Percentiles rank a stretch among this genome's conserved stretches.
Conservation (phyloP, 2,329 filamentous ascomycete genomes). For the Stagonosporopsis cucurbitacearum region DNA sequence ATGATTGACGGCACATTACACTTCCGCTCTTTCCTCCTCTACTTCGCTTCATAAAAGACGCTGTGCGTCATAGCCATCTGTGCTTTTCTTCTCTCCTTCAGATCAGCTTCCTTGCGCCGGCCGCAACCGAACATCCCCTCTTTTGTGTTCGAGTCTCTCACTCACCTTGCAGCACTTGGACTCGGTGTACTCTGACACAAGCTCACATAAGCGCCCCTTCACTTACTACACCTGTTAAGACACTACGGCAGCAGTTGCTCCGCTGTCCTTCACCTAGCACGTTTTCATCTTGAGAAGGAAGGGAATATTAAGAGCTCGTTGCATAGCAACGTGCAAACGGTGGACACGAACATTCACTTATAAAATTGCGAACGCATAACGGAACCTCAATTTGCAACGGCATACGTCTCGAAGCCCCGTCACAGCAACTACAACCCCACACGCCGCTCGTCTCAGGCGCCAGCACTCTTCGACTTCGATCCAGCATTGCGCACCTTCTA, state of each 20-base stretch:
- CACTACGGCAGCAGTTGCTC: constrained; percentile 3
- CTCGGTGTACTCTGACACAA: constrained; percentile 23
- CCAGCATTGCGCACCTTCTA: constrained; percentile 13
- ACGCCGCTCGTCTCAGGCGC: constrained; percentile 37
- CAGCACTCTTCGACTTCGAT: constrained; percentile 13
- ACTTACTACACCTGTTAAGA: constrained; percentile 2
- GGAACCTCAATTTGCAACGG: constrained; percentile 30
- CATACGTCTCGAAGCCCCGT: constrained; percentile 33
- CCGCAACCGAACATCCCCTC: constrained; percentile 22
- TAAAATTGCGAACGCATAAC: constrained; percentile 20
- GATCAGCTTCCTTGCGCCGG: constrained; percentile 34
- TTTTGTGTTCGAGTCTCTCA: constrained; percentile 31
- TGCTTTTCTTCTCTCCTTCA: constrained; percentile 21
- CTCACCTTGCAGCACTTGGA: constrained; percentile 36
- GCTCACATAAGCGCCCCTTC: constrained; percentile 21
- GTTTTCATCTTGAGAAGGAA: not conserved
- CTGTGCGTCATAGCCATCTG: constrained; percentile 20
- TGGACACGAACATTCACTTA: constrained; percentile 18
- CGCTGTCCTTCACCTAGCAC: constrained; percentile 5
- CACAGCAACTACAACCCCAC: constrained; percentile 25
- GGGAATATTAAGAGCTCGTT: not conserved
- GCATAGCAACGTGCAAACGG: constrained; percentile 25
- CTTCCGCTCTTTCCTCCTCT: constrained; percentile 8
- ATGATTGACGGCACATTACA: constrained; percentile 12
- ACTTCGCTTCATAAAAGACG: constrained; percentile 11